A percentile compares a stretch with the other conserved stretches of the same genome.
Conservation (phyloP, 495 filamentous ascomycete genomes). For the Extremus antarcticus region DNA sequence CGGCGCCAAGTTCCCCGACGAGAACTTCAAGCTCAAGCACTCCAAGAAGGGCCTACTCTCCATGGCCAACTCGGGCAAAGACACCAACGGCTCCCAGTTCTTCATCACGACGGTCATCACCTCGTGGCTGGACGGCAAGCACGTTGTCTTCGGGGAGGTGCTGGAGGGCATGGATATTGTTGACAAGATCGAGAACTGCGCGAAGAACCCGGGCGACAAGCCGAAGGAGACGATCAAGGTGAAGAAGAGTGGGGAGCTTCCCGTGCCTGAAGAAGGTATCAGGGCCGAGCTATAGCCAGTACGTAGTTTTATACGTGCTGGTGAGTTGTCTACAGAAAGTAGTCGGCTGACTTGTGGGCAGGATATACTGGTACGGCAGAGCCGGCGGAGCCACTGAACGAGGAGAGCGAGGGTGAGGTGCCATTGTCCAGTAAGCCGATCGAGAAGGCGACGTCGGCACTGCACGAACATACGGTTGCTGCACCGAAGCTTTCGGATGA, state of each 20-base stretch:
- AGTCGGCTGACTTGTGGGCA: neutral
- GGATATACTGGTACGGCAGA: neutral
- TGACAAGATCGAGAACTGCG: conserved; percentile 70
- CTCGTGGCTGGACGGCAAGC: conserved; percentile 64
- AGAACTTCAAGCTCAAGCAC: conserved; percentile 99
- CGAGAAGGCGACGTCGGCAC: neutral
- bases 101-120: conserved; percentile 69
- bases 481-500: neutral
- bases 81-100: conserved; percentile 99
- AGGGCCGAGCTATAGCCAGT: conserved; percentile 76
- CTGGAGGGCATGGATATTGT: conserved; percentile 62
- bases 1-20: conserved; percentile 85
- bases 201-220: conserved; percentile 62
- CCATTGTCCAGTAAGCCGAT: neutral
- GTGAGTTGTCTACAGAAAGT: neutral
- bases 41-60: conserved; percentile 54
- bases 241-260: conserved; percentile 84
- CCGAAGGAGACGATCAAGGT: conserved; percentile 73
- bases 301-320: conserved; percentile 9
- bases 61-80: conserved; percentile 96
- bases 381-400: neutral
- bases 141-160: conserved; percentile 76
- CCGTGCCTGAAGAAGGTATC: conserved; percentile 91
- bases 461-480: neutral
- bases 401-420: neutral